Evolutionary conservation across 2,329 filamentous ascomycete species (phyloP).

Genomic region (Alternaria panax): DNA sequence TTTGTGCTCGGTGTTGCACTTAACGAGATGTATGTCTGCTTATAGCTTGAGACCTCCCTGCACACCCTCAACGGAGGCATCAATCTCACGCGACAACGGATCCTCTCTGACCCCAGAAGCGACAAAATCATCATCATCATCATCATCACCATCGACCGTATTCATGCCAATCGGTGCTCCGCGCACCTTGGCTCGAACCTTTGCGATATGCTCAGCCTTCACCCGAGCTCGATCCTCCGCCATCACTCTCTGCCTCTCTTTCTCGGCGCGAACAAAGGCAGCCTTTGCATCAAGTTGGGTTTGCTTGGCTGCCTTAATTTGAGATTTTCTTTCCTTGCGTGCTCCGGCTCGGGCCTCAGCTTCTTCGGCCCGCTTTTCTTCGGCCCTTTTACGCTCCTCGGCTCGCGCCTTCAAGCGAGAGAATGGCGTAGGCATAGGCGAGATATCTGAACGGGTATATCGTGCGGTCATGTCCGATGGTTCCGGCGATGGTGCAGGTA

Average conservation of each 20-base stretch:
- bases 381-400: constrained; percentile 4
- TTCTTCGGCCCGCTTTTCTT: constrained; percentile 7
- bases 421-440: neutral
- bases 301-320: constrained; percentile 17
- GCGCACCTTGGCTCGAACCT: constrained; percentile 23
- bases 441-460: neutral
- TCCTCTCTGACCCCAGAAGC: neutral
- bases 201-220: constrained; percentile 21
- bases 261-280: constrained; percentile 19
- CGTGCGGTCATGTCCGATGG: neutral
- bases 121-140: neutral
- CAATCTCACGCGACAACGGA: neutral
- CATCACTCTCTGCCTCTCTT: constrained; percentile 13
- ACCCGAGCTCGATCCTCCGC: constrained; percentile 6
- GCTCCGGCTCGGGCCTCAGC: constrained; percentile 3
- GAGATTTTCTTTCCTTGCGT: constrained; percentile 16
- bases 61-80: neutral
- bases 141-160: constrained; percentile 1
- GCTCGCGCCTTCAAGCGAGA: neutral
- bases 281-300: constrained; percentile 18
- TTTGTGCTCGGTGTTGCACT: constrained; percentile 10
- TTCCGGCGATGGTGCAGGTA: neutral
- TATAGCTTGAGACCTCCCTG: neutral
- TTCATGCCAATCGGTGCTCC: constrained; percentile 4
- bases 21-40: constrained; percentile 11